phyloP scores from a whole-genome alignment of 768 basidiomycete genomes.

The Leccinellum albellum region DNA sequence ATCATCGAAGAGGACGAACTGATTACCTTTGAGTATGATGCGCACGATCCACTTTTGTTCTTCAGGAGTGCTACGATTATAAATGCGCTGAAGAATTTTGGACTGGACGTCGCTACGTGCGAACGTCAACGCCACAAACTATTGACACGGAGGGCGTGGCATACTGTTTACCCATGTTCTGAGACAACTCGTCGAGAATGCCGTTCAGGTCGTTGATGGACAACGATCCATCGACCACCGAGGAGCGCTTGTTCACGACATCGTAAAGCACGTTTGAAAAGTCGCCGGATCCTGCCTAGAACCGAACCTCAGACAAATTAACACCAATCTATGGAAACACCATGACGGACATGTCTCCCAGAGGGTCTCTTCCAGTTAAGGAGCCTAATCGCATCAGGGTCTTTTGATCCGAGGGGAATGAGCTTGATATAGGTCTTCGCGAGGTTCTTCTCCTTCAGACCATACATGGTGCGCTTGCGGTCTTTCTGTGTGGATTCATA shows the following conservation, averaged over 20 bases:
- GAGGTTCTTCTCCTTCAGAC: constrained; percentile 90
- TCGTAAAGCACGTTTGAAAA: constrained; percentile 86
- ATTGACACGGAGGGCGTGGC: constrained; percentile 11
- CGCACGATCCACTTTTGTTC: constrained; percentile 97
- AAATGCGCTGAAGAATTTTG: constrained; percentile 70
- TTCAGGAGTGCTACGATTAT: constrained; percentile 74
- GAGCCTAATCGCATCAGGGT: constrained; percentile 77
- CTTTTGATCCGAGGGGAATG: constrained; percentile 75
- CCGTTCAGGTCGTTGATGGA: constrained; percentile 83
- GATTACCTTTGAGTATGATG: constrained; percentile 86
- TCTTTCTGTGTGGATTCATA: constrained; percentile 65
- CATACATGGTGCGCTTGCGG: constrained; percentile 86
- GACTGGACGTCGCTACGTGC: constrained; percentile 66
- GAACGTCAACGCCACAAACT: constrained; percentile 5
- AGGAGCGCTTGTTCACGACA: constrained; percentile 81
- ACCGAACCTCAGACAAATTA: not conserved
- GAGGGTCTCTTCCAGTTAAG: constrained; percentile 88
- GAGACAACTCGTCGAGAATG: constrained; percentile 72
- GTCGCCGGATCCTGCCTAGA: constrained; percentile 73
- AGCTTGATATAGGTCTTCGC: constrained; percentile 91
- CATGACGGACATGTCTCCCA: constrained; percentile 52
- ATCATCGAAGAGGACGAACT: not conserved
- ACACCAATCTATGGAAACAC: constrained; percentile 1
- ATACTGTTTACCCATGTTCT: constrained; percentile 72
- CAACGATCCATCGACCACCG: constrained; percentile 68